A percentile compares a stretch with the other conserved stretches of the same genome.
These are phyloP conservation scores for Exophiala oligosperma DNA, from an alignment of 2,329 filamentous ascomycete genomes.

Conservation along the genomic window DNA sequence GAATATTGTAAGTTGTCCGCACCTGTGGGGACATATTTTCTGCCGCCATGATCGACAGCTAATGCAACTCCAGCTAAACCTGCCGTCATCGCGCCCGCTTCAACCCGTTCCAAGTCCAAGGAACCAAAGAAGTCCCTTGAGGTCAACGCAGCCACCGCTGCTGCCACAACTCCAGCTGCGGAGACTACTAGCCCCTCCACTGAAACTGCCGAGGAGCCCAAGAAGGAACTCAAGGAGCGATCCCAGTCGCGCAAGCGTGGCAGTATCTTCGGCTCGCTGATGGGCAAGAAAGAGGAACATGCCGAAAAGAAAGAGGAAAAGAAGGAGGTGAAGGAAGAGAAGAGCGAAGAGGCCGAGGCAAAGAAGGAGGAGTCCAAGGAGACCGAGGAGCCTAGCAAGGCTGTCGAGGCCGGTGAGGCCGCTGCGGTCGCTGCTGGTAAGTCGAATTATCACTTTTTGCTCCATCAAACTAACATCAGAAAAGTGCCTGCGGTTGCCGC, in stretches of 20 bases:
- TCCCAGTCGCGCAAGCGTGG: constrained; percentile 60
- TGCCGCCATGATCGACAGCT: constrained; percentile 24
- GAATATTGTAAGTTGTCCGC: constrained; percentile 58
- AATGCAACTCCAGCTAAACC: constrained; percentile 44
- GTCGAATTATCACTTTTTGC: not conserved
- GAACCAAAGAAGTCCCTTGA: constrained; percentile 36
- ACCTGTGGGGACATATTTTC: not conserved
- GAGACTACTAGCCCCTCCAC: constrained; percentile 28
- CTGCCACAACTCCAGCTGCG: constrained; percentile 15
- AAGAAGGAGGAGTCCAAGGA: constrained; percentile 45
- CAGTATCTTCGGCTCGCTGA: constrained; percentile 59
- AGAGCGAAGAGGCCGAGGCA: constrained; percentile 43
- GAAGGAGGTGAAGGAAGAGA: constrained; percentile 40
- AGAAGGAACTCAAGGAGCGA: constrained; percentile 60
- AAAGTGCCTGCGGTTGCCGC: constrained; percentile 43
- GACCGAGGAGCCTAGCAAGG: constrained; percentile 37
- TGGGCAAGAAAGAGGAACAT: constrained; percentile 60
- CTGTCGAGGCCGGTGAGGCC: constrained; percentile 40
- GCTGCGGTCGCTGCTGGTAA: constrained; percentile 34
- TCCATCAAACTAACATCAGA: not conserved
- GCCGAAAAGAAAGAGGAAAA: constrained; percentile 44
- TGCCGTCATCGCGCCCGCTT: constrained; percentile 37
- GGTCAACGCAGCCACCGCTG: constrained; percentile 17
- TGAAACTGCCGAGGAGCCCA: constrained; percentile 31
- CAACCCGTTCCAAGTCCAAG: constrained; percentile 35